Evolutionary conservation across 495 filamentous ascomycete species (phyloP), one percentile per base, ranked within the genome.

Genomic region (Cetradonia linearis): DNA sequence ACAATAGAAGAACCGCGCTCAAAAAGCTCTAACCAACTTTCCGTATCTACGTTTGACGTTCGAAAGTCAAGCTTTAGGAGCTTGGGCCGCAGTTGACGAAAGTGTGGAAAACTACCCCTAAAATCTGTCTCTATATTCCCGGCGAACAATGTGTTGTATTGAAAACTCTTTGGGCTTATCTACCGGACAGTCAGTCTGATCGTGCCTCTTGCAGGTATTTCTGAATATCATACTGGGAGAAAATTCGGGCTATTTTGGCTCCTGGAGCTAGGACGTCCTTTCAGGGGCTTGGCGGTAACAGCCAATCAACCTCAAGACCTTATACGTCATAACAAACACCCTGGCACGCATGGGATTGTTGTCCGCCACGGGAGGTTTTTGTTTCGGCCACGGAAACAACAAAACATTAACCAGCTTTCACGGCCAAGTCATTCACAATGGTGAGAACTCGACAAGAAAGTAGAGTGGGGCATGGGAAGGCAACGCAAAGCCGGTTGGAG

Each of bases 391-490:
- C 42, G 5, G 10, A 46, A 8, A 25, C 3, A 11, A 23, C 42
- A 20, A 46, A 46, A 10, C 42, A 46, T 23, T 20, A 10, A 10
- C 42, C 16, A 4, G 5, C 3, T 25, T 46, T 46, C 42, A 20
- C 20, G 42, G 42, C 42, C 42, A 46, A 25, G 25, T 25, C 8
- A 7, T 28, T 20, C 38, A 55, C 23, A 4, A 61, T 61, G 59
- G 59, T 38, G 13, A 61, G 27, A 44, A 61, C 61, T 53, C 52
- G 47, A 46, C 55, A 53, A 36, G 30, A 2, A n/a, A 11, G 25
- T 27, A 53, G 38, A n/a, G n/a, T n/a, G n/a, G n/a, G n/a, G n/a
- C n/a, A n/a, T n/a, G n/a, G n/a, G n/a, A n/a, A n/a, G n/a, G n/a
- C n/a, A 28, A 28, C 20, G 25, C n/a, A 18, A 36, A 20, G 2